Conservation (phyloP, 345 rosid genomes). For the Hypericum perforatum region DNA sequence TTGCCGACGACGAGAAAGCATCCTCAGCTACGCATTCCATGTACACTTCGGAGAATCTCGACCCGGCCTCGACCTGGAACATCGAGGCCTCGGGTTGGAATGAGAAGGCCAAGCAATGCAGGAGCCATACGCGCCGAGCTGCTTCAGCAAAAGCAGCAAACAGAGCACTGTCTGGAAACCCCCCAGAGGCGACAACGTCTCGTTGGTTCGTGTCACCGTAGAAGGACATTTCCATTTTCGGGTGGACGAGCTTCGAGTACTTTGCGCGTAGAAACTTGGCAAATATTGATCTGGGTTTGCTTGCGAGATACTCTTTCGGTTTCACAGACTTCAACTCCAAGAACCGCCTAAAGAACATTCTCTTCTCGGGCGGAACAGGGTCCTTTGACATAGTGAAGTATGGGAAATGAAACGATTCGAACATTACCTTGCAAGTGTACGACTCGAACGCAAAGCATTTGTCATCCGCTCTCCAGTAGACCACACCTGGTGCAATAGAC, state of each 20-base stretch:
- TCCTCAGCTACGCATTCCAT: conserved; percentile 74
- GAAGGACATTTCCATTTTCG: conserved; percentile 66
- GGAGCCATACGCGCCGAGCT: conserved; percentile 81
- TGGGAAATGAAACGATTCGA: conserved; percentile 54
- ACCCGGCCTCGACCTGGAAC: conserved; percentile 49
- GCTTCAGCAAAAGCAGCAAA: conserved; percentile 46
- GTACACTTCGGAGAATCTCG: conserved; percentile 72
- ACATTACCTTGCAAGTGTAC: conserved; percentile 66
- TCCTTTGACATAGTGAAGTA: conserved; percentile 32
- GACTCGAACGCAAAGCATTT: conserved; percentile 71
- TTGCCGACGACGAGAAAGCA: conserved; percentile 13
- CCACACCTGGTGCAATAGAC: conserved; percentile 40
- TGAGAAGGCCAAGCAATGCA: conserved; percentile 78
- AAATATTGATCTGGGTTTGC: conserved; percentile 52
- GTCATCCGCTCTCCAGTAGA: conserved; percentile 56
- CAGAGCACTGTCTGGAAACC: conserved; percentile 50
- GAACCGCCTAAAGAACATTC: conserved; percentile 40
- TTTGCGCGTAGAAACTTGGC: conserved; percentile 47
- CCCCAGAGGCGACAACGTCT: conserved; percentile 33
- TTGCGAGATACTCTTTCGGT: conserved; percentile 36
- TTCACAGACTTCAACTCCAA: conserved; percentile 46
- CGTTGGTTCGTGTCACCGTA: conserved; percentile 48
- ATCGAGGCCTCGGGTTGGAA: conserved; percentile 48
- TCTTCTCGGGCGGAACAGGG: conserved; percentile 20
- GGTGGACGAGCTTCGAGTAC: conserved; percentile 66